Evolutionary conservation across 2,329 filamentous ascomycete genomes (phyloP), one percentile per base, ranked within the genome.

Genomic region (Sphaerostilbella broomeana): DNA sequence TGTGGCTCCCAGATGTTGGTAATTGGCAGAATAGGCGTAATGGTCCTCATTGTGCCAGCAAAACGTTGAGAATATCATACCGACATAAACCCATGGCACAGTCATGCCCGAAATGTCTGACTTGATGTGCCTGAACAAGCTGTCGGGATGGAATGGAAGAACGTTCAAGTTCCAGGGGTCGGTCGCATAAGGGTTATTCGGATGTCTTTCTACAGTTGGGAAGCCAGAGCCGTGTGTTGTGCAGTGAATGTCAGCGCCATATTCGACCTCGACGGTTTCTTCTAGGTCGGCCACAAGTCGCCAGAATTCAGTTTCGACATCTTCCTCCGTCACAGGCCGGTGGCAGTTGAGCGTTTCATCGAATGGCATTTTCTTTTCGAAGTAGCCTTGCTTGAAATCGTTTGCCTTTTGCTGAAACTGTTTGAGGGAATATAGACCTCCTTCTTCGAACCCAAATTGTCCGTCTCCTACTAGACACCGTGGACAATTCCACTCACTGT

Each of bases 11-110:
- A 98, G 94, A 54, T 98, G 92, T 59, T 98, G 92, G 54, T 97
- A 98, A 51, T 98, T 98, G 37, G 92, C 85, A 1, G 92, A 98
- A 58, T 97, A 98, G 2, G 92, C 84, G 58, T 95, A 95, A 57
- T 98, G 92, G 55, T 98, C 92, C 56, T 98, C 92, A 48, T 95
- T 95, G 60, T 98, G 92, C 92, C 92, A 98, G 62, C 92, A 98
- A 57, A 98, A 98, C 0, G 92, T 97, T 0, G 92, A 98, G 59
- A 98, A 98, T 26, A 94, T 94, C 92, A 98, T 98, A 46, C 92
- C 92, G 4, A 98, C 92, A 57, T 98, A 98, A 4, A 98, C 79
- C 92, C 92, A 98, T 1, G 92, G 92, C 6, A 98, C 90, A 0
- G 92, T 98, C 92, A 98, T 98, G 25, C 92, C 92, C 2, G 92